Conservation (phyloP, 1,284 basidiomycete species). For the Trichosporon sp. region DNA sequence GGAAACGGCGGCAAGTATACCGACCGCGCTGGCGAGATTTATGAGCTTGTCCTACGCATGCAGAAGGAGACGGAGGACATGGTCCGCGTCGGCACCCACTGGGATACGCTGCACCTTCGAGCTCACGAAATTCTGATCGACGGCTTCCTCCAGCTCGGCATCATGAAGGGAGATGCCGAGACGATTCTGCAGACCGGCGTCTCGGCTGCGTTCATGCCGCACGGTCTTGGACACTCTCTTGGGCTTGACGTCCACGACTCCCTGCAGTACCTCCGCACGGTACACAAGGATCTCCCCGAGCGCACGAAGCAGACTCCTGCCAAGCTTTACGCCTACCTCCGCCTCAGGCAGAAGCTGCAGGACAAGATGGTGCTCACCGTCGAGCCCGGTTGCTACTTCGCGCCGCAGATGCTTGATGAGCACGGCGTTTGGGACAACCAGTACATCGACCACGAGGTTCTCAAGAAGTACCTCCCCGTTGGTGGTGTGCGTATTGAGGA, state of each 20-base stretch:
- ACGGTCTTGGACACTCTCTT: conserved; percentile 77
- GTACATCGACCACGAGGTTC: conserved; percentile 70
- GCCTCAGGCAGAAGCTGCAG: conserved; percentile 71
- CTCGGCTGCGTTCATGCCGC: conserved; percentile 84
- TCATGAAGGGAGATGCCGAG: conserved; percentile 69
- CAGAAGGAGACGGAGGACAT: conserved; percentile 67
- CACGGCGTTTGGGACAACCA: conserved; percentile 63
- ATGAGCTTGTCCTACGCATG: conserved; percentile 83
- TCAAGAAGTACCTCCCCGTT: conserved; percentile 72
- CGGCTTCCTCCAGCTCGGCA: conserved; percentile 78
- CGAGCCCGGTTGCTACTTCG: conserved; percentile 87
- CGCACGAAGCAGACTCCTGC: conserved; percentile 58
- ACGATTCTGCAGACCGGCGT: conserved; percentile 73
- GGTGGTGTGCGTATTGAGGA: conserved; percentile 91
- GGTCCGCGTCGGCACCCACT: conserved; percentile 73
- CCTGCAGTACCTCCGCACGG: conserved; percentile 47
- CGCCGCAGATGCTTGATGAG: conserved; percentile 71
- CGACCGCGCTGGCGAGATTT: conserved; percentile 73
- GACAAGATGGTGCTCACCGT: conserved; percentile 76
- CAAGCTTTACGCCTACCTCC: conserved; percentile 73
- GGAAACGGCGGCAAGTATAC: conserved; percentile 88
- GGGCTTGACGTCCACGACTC: conserved; percentile 82
- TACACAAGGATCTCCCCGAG: conserved; percentile 41
- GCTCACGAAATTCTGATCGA: conserved; percentile 76
- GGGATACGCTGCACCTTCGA: conserved; percentile 79